phyloP scores from a whole-genome alignment of 352 stramenopile species.

The Phytophthora constricta region DNA sequence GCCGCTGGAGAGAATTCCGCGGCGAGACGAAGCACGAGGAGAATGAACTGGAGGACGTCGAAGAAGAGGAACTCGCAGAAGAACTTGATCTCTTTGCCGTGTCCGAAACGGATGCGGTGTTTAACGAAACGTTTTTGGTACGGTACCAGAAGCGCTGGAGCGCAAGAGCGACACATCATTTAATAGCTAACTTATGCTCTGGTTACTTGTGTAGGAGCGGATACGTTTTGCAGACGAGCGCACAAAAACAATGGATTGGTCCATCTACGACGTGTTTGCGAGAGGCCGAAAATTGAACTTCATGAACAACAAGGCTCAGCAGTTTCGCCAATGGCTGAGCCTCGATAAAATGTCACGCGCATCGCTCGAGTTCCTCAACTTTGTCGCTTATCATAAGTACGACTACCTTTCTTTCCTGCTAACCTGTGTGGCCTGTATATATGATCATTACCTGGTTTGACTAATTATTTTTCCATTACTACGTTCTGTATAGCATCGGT shows the following conservation, averaged over 20 bases:
- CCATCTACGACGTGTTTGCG: slow-evolving; percentile 82
- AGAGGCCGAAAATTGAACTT: slow-evolving; percentile 85
- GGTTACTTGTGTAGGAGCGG: slow-evolving; percentile 54
- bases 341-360: slow-evolving; percentile 71
- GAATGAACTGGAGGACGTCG: slow-evolving; percentile 79
- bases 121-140: slow-evolving; percentile 79
- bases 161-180: too few species aligned
- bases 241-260: slow-evolving; percentile 84
- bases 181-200: slow-evolving; percentile 7
- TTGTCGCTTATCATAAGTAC: slow-evolving; percentile 87
- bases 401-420: slow-evolving; percentile 9
- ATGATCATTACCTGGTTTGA: too few species aligned
- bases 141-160: too few species aligned
- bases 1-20: slow-evolving; percentile 85
- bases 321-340: slow-evolving; percentile 76
- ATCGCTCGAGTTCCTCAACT: slow-evolving; percentile 88
- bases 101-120: slow-evolving; percentile 76
- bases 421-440: too few species aligned
- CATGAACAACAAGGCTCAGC: slow-evolving; percentile 72
- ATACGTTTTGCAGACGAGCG: slow-evolving; percentile 87
- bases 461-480: too few species aligned
- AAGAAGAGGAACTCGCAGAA: slow-evolving; percentile 83
- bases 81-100: slow-evolving; percentile 87
- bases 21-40: slow-evolving; percentile 81
- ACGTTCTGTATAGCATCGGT: slow-evolving; percentile 62